These are phyloP conservation scores for Penicillium atrosanguineum DNA, from an alignment of 495 filamentous ascomycete genomes.

Conservation along the genomic window DNA sequence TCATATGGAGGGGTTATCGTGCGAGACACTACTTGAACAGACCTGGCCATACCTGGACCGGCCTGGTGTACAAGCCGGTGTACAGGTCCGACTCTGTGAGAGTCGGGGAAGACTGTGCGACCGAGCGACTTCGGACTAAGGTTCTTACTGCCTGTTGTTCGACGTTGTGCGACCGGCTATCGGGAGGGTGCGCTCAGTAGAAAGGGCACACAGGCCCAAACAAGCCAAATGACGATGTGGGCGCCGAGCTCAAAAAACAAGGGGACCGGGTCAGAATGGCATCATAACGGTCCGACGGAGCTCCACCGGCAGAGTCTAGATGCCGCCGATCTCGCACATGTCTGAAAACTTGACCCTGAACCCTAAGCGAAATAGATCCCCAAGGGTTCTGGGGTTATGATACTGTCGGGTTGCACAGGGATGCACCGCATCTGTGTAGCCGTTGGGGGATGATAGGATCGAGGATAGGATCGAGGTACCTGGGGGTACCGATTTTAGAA, in stretches of 20 bases:
- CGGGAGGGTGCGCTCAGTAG: not conserved
- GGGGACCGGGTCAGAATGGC: constrained; percentile 1
- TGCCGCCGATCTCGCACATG: constrained; percentile 19
- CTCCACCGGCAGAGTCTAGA: constrained; percentile 22
- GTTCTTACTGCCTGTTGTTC: constrained; percentile 15
- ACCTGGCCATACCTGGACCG: not conserved
- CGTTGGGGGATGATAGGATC: constrained; percentile 5
- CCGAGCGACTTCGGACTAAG: constrained; percentile 11
- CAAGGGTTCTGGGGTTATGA: not conserved
- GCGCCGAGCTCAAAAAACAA: constrained; percentile 3
- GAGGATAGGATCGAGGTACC: not conserved
- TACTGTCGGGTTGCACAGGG: constrained; percentile 2
- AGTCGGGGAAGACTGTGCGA: constrained; percentile 3
- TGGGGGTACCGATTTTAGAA: not conserved
- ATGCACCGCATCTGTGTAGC: constrained; percentile 10
- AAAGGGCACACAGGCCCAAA: not conserved
- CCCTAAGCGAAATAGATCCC: not conserved
- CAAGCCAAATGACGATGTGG: not conserved
- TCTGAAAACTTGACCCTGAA: not conserved
- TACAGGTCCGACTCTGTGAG: constrained; percentile 7
- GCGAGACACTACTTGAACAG: not conserved
- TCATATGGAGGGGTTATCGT: no score
- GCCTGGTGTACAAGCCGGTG: no score
- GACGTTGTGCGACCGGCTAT: constrained; percentile 3
- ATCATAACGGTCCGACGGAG: constrained; percentile 18